Base-by-base conservation (phyloP, 257 asterid genomes). In the Ocimum tenuiflorum region DNA sequence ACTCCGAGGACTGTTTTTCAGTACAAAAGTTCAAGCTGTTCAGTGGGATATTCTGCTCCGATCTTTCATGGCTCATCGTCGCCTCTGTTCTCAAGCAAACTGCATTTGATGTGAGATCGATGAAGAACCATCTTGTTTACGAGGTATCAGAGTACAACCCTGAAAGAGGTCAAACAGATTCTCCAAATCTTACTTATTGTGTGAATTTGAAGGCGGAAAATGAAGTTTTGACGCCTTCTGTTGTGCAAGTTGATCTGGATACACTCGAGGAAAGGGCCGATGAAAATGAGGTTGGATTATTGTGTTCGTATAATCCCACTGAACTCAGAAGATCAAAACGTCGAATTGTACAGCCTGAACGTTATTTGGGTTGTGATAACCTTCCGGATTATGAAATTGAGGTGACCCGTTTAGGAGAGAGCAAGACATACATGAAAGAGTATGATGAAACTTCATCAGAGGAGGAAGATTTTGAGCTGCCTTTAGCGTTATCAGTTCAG, bases 321-420 rank as follows among this genome's bases (percentile, higher is more conserved):
- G 88, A 82, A 22, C 49, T 91, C 64, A 77, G 99, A 41, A 79
- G 99, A 73, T 94, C 99, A 11, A 90, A 85, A 65, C 90, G 99
- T 17, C 71, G 92, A 22, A 76, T 71, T 59, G 69, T 83, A 17
- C 81, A 79, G 53, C 99, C 99, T 6, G 95, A 88, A 6, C 96
- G 97, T 18, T 94, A 80, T 50, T 51, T 86, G 56, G 99, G 79
- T 0, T 75, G 87, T 46, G 99, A 88, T 60, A 72, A 78, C 55
- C 68, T 76, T 58, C 78, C 84, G 3, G 88, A 86, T 65, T 88
- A 79, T 39, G 97, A 94, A 58, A 49, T 86, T 13, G 97, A 86
- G 64, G 78, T 82, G 64, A 77, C 85, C 45, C 79, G 95, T 46
- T 68, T 94, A 53, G 94, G 94, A 14, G 95, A 81, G 68, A 80